Percentiles rank a stretch among this genome's conserved stretches.
These are phyloP conservation scores for Vitis vinifera DNA, from an alignment of 164 flowering plant genomes.

Conservation along the genomic window ASM3070453v1 NC_081820.1:24658501-24659000, in stretches of 20 bases:
- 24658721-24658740: constrained; percentile 61
- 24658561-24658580: constrained; percentile 59
- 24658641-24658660: constrained; percentile 62
- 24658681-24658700: constrained; percentile 72
- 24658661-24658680: constrained; percentile 53
- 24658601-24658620: constrained; percentile 70
- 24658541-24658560: constrained; percentile 55
- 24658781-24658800: constrained; percentile 85
- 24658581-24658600: constrained; percentile 87
- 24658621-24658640: constrained; percentile 65
- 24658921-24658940: constrained; percentile 60
- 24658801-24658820: constrained; percentile 88
- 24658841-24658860: constrained; percentile 72
- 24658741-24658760: constrained; percentile 61
- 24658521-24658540: constrained; percentile 65
- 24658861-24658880: constrained; percentile 72
- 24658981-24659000: constrained; percentile 86
- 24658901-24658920: constrained; percentile 72
- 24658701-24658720: constrained; percentile 84
- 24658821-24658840: constrained; percentile 45
- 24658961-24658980: constrained; percentile 57
- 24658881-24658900: constrained; percentile 86
- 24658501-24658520: constrained; percentile 85
- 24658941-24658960: constrained; percentile 56
- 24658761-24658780: constrained; percentile 65